Conservation (phyloP, 2,329 filamentous ascomycete genomes). For the Colletotrichum sublineola region DNA sequence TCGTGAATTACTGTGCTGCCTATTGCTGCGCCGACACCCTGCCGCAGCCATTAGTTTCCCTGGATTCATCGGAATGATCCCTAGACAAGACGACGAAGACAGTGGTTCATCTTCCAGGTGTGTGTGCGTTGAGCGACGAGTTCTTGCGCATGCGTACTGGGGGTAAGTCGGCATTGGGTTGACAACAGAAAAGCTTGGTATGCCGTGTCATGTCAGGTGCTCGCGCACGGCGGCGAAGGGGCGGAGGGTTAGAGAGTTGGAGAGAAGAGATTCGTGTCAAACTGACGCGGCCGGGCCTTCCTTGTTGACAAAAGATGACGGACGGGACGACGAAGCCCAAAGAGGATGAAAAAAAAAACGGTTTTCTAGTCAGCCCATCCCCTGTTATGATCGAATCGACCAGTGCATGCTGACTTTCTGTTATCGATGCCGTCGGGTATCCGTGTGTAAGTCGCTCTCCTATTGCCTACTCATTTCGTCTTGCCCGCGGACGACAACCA, state of each 20-base stretch:
- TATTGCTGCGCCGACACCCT: not conserved
- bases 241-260: not conserved
- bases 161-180: slow-evolving; percentile 18
- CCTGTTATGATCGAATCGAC: slow-evolving; percentile 29
- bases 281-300: slow-evolving; percentile 3
- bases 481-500: not conserved
- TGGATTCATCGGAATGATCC: slow-evolving; percentile 11
- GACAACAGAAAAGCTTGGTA: slow-evolving; percentile 32
- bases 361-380: not conserved
- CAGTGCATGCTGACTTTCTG: slow-evolving; percentile 34
- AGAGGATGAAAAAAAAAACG: not conserved
- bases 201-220: slow-evolving; percentile 26
- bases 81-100: not conserved
- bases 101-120: slow-evolving; percentile 2
- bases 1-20: not conserved
- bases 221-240: not conserved
- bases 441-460: not conserved
- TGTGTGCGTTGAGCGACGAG: slow-evolving; percentile 25
- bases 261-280: slow-evolving; percentile 4
- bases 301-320: not conserved
- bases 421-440: slow-evolving; percentile 1
- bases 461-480: not conserved
- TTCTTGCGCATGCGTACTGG: not conserved
- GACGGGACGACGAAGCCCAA: not conserved
- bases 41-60: not conserved